These are phyloP conservation scores for Escallonia herrerae DNA, from an alignment of 129 eudicot species.

Conservation along the genomic window DNA sequence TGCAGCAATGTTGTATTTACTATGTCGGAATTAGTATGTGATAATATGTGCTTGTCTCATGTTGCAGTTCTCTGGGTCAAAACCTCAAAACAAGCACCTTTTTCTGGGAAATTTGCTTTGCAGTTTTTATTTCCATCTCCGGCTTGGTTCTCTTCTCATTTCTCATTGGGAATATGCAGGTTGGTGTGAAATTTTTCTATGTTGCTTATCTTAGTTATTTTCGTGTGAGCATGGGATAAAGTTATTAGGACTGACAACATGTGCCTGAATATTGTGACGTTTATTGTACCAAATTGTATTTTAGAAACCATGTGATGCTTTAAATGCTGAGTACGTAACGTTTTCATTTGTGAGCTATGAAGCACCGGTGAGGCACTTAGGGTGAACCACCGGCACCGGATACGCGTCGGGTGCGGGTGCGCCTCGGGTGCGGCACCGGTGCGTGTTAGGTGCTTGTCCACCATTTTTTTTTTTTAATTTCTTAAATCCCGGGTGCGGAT, in stretches of 20 bases:
- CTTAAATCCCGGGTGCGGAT: no score
- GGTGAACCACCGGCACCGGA: no score
- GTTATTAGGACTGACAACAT: neutral
- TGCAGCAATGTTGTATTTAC: no score
- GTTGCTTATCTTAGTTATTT: neutral
- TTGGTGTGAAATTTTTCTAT: conserved; percentile 14
- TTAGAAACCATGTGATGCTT: no score
- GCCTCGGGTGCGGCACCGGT: no score
- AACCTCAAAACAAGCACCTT: conserved; percentile 80
- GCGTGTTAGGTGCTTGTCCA: no score
- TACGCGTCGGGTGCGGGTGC: no score
- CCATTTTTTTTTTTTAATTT: no score
- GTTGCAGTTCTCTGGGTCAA: conserved; percentile 88
- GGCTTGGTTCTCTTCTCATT: conserved; percentile 91
- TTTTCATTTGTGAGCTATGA: neutral
- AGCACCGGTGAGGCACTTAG: no score
- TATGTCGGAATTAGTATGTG: neutral
- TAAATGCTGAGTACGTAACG: neutral
- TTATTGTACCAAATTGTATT: no score
- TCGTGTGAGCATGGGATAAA: neutral
- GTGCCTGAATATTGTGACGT: neutral
- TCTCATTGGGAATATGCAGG: conserved; percentile 97
- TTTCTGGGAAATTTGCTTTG: conserved; percentile 87
- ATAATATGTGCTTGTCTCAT: conserved; percentile 4
- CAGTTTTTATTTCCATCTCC: conserved; percentile 72